phyloP scores from a whole-genome alignment of 441 rosid genomes.

The Dalechampia spathulata region DNA sequence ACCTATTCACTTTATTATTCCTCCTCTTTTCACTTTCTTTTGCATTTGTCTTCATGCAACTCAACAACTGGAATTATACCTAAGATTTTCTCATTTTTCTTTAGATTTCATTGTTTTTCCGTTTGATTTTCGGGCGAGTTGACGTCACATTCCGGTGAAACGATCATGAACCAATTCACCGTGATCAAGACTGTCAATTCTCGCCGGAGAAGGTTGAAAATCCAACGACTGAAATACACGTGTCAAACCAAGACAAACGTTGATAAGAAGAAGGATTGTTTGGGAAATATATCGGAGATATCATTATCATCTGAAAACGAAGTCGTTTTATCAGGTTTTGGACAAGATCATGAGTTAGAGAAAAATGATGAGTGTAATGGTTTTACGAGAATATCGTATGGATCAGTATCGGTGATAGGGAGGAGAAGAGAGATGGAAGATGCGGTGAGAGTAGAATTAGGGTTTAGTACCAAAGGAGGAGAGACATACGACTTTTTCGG shows the following conservation, averaged over 20 bases:
- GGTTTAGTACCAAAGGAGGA: conserved; percentile 20
- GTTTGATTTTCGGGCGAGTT: too few species aligned
- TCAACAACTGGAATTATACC: neutral
- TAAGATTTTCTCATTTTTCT: neutral
- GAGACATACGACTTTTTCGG: conserved; percentile 51
- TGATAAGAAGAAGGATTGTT: too few species aligned
- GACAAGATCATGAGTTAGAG: neutral
- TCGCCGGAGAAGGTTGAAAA: conserved; percentile 27
- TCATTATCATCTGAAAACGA: conserved; percentile 17
- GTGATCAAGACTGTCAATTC: conserved; percentile 15
- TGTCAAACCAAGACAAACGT: neutral
- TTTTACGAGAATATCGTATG: conserved; percentile 22
- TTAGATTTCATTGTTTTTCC: neutral
- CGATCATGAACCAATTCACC: conserved; percentile 13
- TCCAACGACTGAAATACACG: conserved; percentile 26
- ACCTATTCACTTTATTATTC: neutral
- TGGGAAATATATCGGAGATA: conserved; percentile 23
- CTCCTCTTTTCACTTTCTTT: neutral
- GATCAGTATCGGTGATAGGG: conserved; percentile 62
- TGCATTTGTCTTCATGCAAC: neutral
- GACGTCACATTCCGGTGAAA: neutral
- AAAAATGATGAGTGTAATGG: neutral
- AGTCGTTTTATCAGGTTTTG: conserved; percentile 16
- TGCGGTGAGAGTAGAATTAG: conserved; percentile 45
- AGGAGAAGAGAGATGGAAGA: conserved; percentile 69